Evolutionary conservation across 164 flowering plant species (phyloP).

Genomic region (Kalanchoe fedtschenkoi): DNA sequence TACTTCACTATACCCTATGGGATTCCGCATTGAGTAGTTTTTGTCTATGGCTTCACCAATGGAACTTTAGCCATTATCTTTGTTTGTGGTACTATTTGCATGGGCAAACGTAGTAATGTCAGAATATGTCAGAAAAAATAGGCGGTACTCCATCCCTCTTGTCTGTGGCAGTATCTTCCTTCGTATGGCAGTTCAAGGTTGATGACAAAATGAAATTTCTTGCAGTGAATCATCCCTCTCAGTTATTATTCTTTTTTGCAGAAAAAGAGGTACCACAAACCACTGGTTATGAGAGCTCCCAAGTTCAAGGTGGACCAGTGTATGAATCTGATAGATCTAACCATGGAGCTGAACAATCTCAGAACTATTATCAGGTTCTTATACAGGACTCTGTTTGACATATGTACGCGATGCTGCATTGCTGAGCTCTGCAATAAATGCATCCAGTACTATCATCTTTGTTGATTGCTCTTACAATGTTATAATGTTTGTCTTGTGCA

Average conservation of each 20-base stretch:
- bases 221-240: not conserved
- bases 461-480: not conserved
- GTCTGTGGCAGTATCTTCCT: too few species aligned
- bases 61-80: not conserved
- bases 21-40: not conserved
- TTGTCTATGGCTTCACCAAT: not conserved
- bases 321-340: slow-evolving; percentile 33
- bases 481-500: not conserved
- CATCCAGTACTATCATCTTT: not conserved
- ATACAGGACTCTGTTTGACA: not conserved
- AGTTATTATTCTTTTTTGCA: slow-evolving; percentile 21
- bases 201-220: not conserved
- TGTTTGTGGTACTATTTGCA: too few species aligned
- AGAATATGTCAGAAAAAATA: too few species aligned
- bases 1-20: not conserved
- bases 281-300: slow-evolving; percentile 24
- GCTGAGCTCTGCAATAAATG: not conserved
- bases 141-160: too few species aligned
- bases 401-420: not conserved
- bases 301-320: slow-evolving; percentile 21
- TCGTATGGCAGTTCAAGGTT: too few species aligned
- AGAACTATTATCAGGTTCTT: slow-evolving; percentile 52
- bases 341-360: slow-evolving; percentile 25
- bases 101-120: too few species aligned
- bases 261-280: slow-evolving; percentile 25